These are phyloP conservation scores for Podaxis pistillaris DNA, from an alignment of 768 basidiomycete species.

Conservation along the genomic window DNA sequence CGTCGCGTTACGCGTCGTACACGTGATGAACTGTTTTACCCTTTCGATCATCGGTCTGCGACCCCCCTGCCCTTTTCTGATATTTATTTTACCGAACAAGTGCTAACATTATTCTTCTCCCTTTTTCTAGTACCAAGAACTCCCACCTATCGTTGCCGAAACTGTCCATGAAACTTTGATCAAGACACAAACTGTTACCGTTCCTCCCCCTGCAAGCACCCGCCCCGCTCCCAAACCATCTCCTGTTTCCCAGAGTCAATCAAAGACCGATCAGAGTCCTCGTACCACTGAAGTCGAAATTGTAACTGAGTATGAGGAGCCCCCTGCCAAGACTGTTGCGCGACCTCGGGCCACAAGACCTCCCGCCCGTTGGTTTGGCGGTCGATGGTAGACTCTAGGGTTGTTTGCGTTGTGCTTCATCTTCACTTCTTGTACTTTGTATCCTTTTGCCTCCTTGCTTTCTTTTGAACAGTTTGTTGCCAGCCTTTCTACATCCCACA, in stretches of 20 bases:
- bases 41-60: constrained; percentile 36
- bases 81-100: constrained; percentile 12
- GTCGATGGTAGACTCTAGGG: constrained; percentile 47
- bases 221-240: constrained; percentile 72
- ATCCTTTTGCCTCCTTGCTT: constrained; percentile 16
- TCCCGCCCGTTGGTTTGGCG: constrained; percentile 58
- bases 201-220: constrained; percentile 77
- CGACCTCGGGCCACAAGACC: constrained; percentile 38
- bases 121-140: constrained; percentile 40
- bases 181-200: constrained; percentile 63
- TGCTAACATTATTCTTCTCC: constrained; percentile 31
- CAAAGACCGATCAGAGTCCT: constrained; percentile 60
- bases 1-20: constrained; percentile 27
- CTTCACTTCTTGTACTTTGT: constrained; percentile 23
- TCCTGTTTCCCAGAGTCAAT: constrained; percentile 60
- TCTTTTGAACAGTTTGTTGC: neutral
- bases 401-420: constrained; percentile 19
- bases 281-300: constrained; percentile 74
- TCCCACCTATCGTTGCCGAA: constrained; percentile 47
- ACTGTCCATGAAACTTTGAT: constrained; percentile 57
- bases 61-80: constrained; percentile 21
- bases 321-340: constrained; percentile 31
- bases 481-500: neutral
- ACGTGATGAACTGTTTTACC: constrained; percentile 38
- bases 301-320: constrained; percentile 56